Conservation (phyloP, 495 filamentous ascomycete genomes). For the Xylaria palmicola region DNA sequence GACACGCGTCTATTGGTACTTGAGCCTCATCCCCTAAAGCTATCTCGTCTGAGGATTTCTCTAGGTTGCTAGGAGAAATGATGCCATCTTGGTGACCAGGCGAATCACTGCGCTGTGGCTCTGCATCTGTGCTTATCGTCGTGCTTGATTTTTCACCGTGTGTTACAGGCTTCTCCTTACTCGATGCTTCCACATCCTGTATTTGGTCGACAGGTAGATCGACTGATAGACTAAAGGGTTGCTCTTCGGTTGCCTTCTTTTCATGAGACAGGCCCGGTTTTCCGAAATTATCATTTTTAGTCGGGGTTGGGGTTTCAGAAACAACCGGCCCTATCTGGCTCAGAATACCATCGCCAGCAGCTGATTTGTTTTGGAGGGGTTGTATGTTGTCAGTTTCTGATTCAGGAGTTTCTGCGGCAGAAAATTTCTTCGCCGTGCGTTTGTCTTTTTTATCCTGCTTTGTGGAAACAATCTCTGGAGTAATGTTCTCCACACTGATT, state of each 20-base stretch:
- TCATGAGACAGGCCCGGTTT: not conserved
- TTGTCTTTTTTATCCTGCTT: slow-evolving; percentile 37
- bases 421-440: slow-evolving; percentile 27
- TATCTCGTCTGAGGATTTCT: not conserved
- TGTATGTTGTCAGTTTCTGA: slow-evolving; percentile 6
- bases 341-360: not conserved
- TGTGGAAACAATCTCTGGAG: slow-evolving; percentile 12
- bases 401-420: slow-evolving; percentile 23
- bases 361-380: not conserved
- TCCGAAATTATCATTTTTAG: not conserved
- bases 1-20: slow-evolving; percentile 13
- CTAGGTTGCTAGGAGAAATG: not conserved
- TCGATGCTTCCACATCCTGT: not conserved
- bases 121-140: not conserved
- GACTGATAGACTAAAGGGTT: not conserved
- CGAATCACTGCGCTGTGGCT: not conserved
- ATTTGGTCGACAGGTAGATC: not conserved
- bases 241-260: slow-evolving; percentile 12
- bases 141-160: not conserved
- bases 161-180: not conserved
- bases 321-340: not conserved
- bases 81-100: not conserved
- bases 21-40: not conserved
- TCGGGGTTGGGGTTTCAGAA: not conserved
- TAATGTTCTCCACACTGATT: not conserved